A percentile compares a stretch with the other conserved stretches of the same genome.
Conservation (phyloP, 129 eudicot species). For the Centella asiatica region DNA sequence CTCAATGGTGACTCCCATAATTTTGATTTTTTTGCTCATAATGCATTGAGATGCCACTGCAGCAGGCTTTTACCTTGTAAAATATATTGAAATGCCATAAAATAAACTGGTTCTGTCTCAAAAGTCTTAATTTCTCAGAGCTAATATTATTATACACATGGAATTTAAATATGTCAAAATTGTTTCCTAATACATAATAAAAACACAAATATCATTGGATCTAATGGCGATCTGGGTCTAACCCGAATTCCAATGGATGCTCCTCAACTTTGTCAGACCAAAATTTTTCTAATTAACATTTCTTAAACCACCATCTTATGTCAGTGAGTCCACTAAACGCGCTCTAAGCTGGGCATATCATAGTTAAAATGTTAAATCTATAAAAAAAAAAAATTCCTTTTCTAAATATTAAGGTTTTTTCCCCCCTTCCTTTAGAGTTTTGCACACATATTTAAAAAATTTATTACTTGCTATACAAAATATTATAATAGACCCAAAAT, state of each 20-base stretch:
- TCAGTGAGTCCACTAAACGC: neutral
- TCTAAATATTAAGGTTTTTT: no score
- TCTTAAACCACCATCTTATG: neutral
- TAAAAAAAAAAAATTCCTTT: no score
- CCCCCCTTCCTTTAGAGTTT: no score
- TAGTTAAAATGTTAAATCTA: neutral
- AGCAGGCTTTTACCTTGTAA: conserved; percentile 8
- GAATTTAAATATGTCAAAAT: neutral
- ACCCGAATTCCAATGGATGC: conserved; percentile 34
- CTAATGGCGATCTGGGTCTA: conserved; percentile 24
- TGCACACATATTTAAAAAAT: no score
- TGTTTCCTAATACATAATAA: conserved; percentile 3
- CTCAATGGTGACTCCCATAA: conserved; percentile 11
- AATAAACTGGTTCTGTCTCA: neutral
- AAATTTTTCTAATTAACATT: neutral
- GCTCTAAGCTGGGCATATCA: neutral
- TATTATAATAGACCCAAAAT: no score
- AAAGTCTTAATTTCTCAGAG: conserved; percentile 13
- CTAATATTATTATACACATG: neutral
- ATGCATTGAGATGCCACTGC: conserved; percentile 2
- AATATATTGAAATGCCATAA: neutral
- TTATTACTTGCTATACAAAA: no score
- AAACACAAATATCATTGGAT: conserved; percentile 27
- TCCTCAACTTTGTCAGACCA: conserved; percentile 12
- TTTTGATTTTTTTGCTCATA: neutral